Conservation (phyloP, 2,329 filamentous ascomycete genomes). For the Alternaria ethzedia region DNA sequence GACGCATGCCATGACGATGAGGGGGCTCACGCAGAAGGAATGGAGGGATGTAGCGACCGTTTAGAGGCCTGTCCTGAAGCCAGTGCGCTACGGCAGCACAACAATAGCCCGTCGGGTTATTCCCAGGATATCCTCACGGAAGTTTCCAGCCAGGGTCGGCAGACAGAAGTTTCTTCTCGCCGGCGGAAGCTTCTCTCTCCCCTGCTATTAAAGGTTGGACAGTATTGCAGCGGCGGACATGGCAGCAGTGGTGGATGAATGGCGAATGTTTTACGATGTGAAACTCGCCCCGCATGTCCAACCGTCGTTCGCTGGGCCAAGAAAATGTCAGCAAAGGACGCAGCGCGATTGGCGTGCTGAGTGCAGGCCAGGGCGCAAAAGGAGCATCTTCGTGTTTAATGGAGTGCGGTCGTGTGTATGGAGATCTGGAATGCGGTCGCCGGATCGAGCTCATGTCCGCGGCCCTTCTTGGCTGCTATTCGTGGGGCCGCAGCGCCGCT, state of each 20-base stretch:
- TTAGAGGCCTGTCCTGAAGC: constrained; percentile 3
- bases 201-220: neutral
- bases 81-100: constrained; percentile 3
- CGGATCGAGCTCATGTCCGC: constrained; percentile 6
- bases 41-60: constrained; percentile 11
- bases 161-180: neutral
- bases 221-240: neutral
- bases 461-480: constrained; percentile 1
- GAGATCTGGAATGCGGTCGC: neutral
- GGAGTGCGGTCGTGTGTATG: neutral
- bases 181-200: neutral
- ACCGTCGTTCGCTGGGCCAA: neutral
- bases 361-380: neutral
- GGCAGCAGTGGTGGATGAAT: neutral
- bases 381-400: neutral
- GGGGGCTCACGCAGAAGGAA: neutral
- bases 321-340: neutral
- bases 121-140: neutral
- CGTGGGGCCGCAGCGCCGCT: constrained; percentile 6
- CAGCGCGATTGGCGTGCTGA: neutral
- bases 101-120: constrained; percentile 7
- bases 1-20: constrained; percentile 1
- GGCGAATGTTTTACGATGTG: neutral
- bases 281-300: constrained; percentile 2
- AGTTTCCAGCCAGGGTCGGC: neutral